Evolutionary conservation across 441 rosid species (phyloP).

Genomic region (Pelargonium fulgidum): DNA sequence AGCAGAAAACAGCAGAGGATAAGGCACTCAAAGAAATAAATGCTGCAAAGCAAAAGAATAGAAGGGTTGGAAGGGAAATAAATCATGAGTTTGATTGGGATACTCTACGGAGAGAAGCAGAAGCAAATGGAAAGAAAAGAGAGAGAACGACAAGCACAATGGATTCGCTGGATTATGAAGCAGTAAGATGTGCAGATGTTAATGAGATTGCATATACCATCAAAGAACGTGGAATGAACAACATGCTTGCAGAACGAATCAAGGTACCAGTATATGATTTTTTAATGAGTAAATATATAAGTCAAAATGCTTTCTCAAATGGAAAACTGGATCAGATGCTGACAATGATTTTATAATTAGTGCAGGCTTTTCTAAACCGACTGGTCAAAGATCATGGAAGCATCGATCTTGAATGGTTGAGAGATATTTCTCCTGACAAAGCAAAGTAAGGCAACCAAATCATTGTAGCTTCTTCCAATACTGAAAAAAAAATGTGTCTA

Average conservation of each 20-base stretch:
- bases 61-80: slow-evolving; percentile 37
- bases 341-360: slow-evolving; percentile 23
- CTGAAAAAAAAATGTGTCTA: neutral
- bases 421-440: slow-evolving; percentile 67
- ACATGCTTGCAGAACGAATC: slow-evolving; percentile 61
- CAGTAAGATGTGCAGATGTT: slow-evolving; percentile 53
- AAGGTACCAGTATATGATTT: slow-evolving; percentile 33
- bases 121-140: slow-evolving; percentile 31
- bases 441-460: slow-evolving; percentile 56
- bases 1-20: slow-evolving; percentile 29
- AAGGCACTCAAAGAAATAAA: slow-evolving; percentile 27
- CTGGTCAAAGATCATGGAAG: slow-evolving; percentile 50
- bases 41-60: slow-evolving; percentile 43
- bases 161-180: slow-evolving; percentile 90
- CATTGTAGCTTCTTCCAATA: neutral
- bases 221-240: slow-evolving; percentile 90
- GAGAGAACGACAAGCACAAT: slow-evolving; percentile 49
- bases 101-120: slow-evolving; percentile 50
- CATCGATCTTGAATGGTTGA: slow-evolving; percentile 67
- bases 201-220: slow-evolving; percentile 56
- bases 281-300: neutral
- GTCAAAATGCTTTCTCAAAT: neutral
- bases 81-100: slow-evolving; percentile 77
- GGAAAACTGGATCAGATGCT: slow-evolving; percentile 17
- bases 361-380: slow-evolving; percentile 63